phyloP scores from a whole-genome alignment of 2,329 filamentous ascomycete genomes.

The Fusarium sp. region DNA sequence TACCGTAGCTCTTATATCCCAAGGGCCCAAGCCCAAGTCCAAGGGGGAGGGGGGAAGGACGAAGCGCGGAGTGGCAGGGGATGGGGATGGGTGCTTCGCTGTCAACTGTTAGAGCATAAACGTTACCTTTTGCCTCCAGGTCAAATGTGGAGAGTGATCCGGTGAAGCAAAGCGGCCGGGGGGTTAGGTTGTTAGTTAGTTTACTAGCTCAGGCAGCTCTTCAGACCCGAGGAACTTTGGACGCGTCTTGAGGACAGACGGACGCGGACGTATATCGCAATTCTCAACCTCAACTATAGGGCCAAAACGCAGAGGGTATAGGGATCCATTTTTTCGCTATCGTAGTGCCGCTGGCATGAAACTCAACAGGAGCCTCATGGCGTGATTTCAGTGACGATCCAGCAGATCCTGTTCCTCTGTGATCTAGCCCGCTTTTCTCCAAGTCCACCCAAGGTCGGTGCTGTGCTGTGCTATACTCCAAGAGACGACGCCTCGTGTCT shows the following conservation, averaged over 20 bases:
- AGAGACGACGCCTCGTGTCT: conserved; percentile 3
- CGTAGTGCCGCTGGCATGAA: conserved; percentile 22
- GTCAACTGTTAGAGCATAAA: conserved; percentile 26
- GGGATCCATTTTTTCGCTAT: conserved; percentile 29
- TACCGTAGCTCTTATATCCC: conserved; percentile 25
- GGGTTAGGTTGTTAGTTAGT: conserved; percentile 2
- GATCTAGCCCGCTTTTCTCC: conserved; percentile 31
- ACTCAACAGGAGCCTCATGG: conserved; percentile 33
- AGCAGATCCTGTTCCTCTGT: conserved; percentile 37
- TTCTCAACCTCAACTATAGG: conserved; percentile 36
- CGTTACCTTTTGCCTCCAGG: conserved; percentile 34
- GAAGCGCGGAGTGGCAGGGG: conserved; percentile 29
- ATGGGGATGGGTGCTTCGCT: conserved; percentile 4
- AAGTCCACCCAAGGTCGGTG: conserved; percentile 17
- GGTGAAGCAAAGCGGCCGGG: conserved; percentile 37
- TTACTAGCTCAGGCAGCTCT: neutral
- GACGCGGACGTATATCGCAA: conserved; percentile 24
- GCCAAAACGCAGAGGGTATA: conserved; percentile 6
- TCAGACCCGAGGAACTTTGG: conserved; percentile 34
- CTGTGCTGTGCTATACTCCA: conserved; percentile 1
- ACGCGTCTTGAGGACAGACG: neutral
- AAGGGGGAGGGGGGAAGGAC: conserved; percentile 1
- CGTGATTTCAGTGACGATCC: conserved; percentile 35
- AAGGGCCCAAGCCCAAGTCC: neutral
- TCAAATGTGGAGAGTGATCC: conserved; percentile 36